Evolutionary conservation across 2,329 filamentous ascomycete genomes (phyloP).

Genomic region (Colletotrichum paranaense): DNA sequence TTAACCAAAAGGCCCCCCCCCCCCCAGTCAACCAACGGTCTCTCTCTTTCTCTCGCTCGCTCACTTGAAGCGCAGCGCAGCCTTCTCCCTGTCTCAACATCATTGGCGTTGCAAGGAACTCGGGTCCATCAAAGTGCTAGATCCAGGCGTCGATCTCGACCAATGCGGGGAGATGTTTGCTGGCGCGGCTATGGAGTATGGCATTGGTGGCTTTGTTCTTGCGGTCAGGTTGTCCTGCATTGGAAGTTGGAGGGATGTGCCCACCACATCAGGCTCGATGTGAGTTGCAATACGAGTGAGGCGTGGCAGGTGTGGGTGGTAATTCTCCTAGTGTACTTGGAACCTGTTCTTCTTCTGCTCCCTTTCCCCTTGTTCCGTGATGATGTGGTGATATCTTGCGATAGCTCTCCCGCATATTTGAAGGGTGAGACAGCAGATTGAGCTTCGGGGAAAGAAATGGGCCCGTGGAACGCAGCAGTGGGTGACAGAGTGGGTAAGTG

Average conservation of each 20-base stretch:
- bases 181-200: not conserved
- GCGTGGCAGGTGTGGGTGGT: not conserved
- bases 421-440: not conserved
- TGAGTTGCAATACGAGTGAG: constrained; percentile 10
- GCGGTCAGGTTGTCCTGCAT: constrained; percentile 19
- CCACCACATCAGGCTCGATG: constrained; percentile 2
- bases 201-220: constrained; percentile 24
- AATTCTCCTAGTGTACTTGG: not conserved
- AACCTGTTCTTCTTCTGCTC: not conserved
- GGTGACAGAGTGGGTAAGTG: too few relatives aligned
- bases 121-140: not conserved
- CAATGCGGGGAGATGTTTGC: constrained; percentile 20
- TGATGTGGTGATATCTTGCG: constrained; percentile 1
- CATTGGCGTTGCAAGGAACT: not conserved
- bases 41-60: not conserved
- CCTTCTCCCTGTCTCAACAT: not conserved
- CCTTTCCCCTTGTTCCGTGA: not conserved
- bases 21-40: not conserved
- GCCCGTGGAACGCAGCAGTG: too few relatives aligned
- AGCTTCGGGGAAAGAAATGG: constrained; percentile 6
- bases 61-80: not conserved
- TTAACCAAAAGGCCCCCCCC: not conserved
- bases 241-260: not conserved
- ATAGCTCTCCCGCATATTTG: not conserved
- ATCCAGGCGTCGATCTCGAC: constrained; percentile 13